These are phyloP conservation scores for Euphrasia confusa DNA, from an alignment of 257 asterid genomes.

Conservation along the genomic window DNA sequence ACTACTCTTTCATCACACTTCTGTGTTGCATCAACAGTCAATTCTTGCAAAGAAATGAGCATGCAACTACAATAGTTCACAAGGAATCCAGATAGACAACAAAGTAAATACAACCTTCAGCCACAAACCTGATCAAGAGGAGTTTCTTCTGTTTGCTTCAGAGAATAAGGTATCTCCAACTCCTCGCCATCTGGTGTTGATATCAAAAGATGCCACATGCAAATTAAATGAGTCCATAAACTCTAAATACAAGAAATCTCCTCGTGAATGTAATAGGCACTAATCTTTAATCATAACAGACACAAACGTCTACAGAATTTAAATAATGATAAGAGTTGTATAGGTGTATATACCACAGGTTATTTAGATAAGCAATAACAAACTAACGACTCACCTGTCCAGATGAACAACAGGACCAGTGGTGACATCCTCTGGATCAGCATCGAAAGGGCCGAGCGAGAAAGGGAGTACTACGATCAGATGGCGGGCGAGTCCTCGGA, in stretches of 20 bases:
- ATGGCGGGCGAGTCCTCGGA: too few relatives aligned
- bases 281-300: too few relatives aligned
- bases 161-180: slow-evolving; percentile 70
- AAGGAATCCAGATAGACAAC: slow-evolving; percentile 4
- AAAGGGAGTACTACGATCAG: too few relatives aligned
- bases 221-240: slow-evolving; percentile 28
- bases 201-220: slow-evolving; percentile 78
- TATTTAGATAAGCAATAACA: slow-evolving; percentile 20
- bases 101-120: slow-evolving; percentile 9
- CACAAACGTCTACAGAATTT: slow-evolving; percentile 8
- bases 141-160: slow-evolving; percentile 57
- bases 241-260: slow-evolving; percentile 9
- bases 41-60: slow-evolving; percentile 11
- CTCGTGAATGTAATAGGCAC: neutral
- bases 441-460: too few relatives aligned
- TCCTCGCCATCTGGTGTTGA: slow-evolving; percentile 79
- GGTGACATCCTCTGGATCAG: too few relatives aligned
- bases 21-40: slow-evolving; percentile 2
- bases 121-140: slow-evolving; percentile 75
- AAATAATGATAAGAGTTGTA: neutral
- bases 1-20: slow-evolving; percentile 9
- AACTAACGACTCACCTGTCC: slow-evolving; percentile 54
- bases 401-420: slow-evolving; percentile 47
- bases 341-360: slow-evolving; percentile 4
- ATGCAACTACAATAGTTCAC: slow-evolving; percentile 7